A percentile compares a stretch with the other conserved stretches of the same genome.
phyloP scores from a whole-genome alignment of 1,284 basidiomycete species.

The Ustilago tritici region DNA sequence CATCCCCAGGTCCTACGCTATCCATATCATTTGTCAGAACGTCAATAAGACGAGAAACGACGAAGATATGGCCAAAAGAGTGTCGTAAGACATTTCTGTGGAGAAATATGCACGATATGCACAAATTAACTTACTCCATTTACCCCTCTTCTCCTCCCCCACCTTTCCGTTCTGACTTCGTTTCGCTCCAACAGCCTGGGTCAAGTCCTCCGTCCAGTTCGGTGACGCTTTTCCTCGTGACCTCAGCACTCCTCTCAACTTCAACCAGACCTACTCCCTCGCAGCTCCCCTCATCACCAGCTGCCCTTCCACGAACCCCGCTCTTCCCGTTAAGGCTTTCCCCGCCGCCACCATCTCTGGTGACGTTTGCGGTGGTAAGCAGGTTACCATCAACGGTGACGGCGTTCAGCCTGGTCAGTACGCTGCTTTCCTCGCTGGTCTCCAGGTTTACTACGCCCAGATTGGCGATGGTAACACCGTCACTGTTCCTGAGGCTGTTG shows the following conservation, averaged over 20 bases:
- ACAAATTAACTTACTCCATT: not conserved
- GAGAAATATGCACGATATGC: not conserved
- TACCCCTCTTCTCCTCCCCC: not conserved
- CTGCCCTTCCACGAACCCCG: conserved; percentile 74
- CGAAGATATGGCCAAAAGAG: not conserved
- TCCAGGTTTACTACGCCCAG: conserved; percentile 61
- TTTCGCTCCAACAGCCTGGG: conserved; percentile 36
- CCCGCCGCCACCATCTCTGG: conserved; percentile 69
- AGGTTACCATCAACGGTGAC: conserved; percentile 68
- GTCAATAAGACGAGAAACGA: not conserved
- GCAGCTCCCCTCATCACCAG: conserved; percentile 70
- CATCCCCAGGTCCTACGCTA: not conserved
- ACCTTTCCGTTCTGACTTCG: not conserved
- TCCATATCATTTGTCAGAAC: not conserved
- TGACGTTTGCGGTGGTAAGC: conserved; percentile 51
- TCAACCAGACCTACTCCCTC: conserved; percentile 70
- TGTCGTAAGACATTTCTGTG: not conserved
- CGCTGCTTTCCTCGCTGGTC: conserved; percentile 71
- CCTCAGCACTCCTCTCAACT: conserved; percentile 73
- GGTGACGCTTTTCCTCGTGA: conserved; percentile 51
- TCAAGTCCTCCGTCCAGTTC: conserved; percentile 45
- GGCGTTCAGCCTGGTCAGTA: conserved; percentile 66
- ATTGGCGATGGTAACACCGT: conserved; percentile 64
- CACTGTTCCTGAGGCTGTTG: conserved; percentile 68
- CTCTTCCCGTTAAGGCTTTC: conserved; percentile 72